Percentiles rank a stretch among this genome's conserved stretches.
Evolutionary conservation across 2,329 filamentous ascomycete genomes (phyloP).

Genomic region (Gnomoniopsis smithogilvyi): DNA sequence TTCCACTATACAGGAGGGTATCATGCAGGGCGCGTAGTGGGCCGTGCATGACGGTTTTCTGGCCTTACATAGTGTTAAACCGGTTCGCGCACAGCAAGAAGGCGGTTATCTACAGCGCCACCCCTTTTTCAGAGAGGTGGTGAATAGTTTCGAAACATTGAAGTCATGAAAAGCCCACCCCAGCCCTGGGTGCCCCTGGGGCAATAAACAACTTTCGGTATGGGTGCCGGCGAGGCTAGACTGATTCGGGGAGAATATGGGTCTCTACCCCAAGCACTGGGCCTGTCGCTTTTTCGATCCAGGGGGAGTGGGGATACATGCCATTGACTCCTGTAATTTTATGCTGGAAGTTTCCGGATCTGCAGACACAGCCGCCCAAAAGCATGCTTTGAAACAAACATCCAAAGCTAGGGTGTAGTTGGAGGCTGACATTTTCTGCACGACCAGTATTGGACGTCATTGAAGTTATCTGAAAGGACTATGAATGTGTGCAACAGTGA

Average conservation of each 20-base stretch:
- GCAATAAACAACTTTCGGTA: neutral
- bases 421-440: too few species aligned
- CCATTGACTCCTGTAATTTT: slow-evolving; percentile 5
- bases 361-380: neutral
- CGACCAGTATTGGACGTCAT: too few species aligned
- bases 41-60: neutral
- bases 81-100: neutral
- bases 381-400: neutral
- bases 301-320: neutral
- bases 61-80: neutral
- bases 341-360: neutral
- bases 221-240: neutral
- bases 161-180: slow-evolving; percentile 4
- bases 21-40: slow-evolving; percentile 7
- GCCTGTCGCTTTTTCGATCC: slow-evolving; percentile 1
- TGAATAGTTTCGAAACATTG: slow-evolving; percentile 16
- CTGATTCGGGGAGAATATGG: slow-evolving; percentile 5
- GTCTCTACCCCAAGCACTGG: neutral
- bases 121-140: slow-evolving; percentile 4
- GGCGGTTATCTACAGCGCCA: neutral
- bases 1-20: neutral
- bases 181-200: neutral
- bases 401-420: neutral
- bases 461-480: too few species aligned
- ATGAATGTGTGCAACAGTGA: too few species aligned